Percentiles rank a stretch among this genome's conserved stretches.
phyloP scores from a whole-genome alignment of 176 grass and related monocot species.

The Triticum dicoccoides region DNA sequence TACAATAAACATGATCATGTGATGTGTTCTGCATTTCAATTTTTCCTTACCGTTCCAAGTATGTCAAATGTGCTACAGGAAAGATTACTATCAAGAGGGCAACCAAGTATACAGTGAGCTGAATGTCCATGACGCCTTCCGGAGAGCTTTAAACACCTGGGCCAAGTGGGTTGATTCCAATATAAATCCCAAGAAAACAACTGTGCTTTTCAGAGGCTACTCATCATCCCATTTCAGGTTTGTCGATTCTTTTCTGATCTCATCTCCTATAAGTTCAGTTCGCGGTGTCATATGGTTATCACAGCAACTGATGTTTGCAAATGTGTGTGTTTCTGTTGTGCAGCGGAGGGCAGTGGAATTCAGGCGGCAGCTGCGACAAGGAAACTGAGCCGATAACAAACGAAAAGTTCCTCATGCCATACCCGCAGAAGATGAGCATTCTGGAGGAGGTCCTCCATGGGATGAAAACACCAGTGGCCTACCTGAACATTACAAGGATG shows the following conservation, averaged over 20 bases:
- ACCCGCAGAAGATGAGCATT: slow-evolving; percentile 61
- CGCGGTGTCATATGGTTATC: not conserved
- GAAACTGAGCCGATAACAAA: slow-evolving; percentile 82
- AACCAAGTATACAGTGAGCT: slow-evolving; percentile 56
- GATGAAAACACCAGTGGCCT: slow-evolving; percentile 73
- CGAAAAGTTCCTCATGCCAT: slow-evolving; percentile 52
- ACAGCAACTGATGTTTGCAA: not conserved
- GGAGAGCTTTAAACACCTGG: slow-evolving; percentile 81
- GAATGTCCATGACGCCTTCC: slow-evolving; percentile 75
- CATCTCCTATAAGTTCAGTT: slow-evolving; percentile 1
- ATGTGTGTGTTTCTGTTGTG: not conserved
- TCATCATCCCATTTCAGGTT: slow-evolving; percentile 91
- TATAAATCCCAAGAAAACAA: slow-evolving; percentile 56
- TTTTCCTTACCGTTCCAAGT: slow-evolving; percentile 9
- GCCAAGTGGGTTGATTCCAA: slow-evolving; percentile 75
- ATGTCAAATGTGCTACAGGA: slow-evolving; percentile 40
- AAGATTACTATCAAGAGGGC: slow-evolving; percentile 92
- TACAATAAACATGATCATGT: slow-evolving; percentile 15
- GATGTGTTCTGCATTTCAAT: slow-evolving; percentile 1
- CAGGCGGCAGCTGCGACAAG: slow-evolving; percentile 78
- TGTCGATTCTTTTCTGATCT: not conserved
- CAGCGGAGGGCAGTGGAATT: slow-evolving; percentile 96
- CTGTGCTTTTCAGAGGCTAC: slow-evolving; percentile 89
- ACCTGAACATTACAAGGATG: slow-evolving; percentile 94
- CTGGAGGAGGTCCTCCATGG: slow-evolving; percentile 72